These are phyloP conservation scores for Citropsis articulata DNA, from an alignment of 345 rosid genomes.

Conservation along the genomic window DNA sequence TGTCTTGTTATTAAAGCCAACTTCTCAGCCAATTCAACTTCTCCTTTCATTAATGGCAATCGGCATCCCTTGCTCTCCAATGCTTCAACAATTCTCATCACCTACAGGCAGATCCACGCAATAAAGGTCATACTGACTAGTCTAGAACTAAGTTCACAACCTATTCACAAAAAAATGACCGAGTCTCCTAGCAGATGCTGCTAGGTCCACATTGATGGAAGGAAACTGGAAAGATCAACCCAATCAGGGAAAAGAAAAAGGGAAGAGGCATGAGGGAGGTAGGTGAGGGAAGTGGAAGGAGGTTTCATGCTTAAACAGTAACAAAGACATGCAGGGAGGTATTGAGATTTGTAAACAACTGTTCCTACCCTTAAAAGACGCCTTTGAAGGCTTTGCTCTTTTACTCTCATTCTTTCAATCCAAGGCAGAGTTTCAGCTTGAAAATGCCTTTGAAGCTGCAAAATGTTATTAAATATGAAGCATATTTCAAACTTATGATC, in stretches of 20 bases:
- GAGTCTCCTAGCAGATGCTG: neutral
- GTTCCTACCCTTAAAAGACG: conserved; percentile 77
- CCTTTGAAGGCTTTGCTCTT: conserved; percentile 93
- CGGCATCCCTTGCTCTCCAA: conserved; percentile 86
- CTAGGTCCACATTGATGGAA: neutral
- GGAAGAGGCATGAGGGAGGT: neutral
- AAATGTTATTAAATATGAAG: conserved; percentile 11
- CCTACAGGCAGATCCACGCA: conserved; percentile 36
- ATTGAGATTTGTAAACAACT: neutral
- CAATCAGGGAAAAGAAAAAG: neutral
- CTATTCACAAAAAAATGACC: neutral
- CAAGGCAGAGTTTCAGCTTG: conserved; percentile 92
- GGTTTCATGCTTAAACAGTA: neutral
- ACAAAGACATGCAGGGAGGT: neutral
- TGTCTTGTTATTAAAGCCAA: conserved; percentile 72
- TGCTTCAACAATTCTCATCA: conserved; percentile 90
- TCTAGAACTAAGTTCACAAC: neutral
- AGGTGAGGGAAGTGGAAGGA: neutral
- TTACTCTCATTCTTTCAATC: conserved; percentile 86
- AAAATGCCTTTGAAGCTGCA: conserved; percentile 96
- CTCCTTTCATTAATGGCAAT: conserved; percentile 82
- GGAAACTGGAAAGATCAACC: neutral
- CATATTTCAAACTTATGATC: conserved; percentile 13
- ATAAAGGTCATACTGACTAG: conserved; percentile 7
- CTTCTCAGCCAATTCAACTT: conserved; percentile 87